Percentiles rank a stretch among this genome's conserved stretches.
Evolutionary conservation across 2,329 filamentous ascomycete species (phyloP).

Genomic region (Sporothrix pallida): DNA sequence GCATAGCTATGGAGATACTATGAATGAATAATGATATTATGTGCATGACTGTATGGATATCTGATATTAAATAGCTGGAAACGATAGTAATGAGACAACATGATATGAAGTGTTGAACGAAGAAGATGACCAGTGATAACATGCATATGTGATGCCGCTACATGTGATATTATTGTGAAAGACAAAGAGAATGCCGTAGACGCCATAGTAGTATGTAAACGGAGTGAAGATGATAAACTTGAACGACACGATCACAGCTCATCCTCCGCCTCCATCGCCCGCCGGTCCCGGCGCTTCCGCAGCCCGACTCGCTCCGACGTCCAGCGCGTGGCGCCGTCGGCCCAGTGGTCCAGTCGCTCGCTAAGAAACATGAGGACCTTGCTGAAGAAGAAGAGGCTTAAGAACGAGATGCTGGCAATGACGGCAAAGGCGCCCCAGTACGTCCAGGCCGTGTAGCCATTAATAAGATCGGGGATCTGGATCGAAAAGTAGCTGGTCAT

Average conservation of each 20-base stretch:
- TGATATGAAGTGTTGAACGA: neutral
- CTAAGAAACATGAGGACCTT: constrained; percentile 54
- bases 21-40: neutral
- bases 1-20: neutral
- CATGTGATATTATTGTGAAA: neutral
- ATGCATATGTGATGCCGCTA: neutral
- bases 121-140: neutral
- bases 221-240: no score
- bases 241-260: neutral
- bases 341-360: constrained; percentile 50
- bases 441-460: constrained; percentile 62
- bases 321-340: constrained; percentile 28
- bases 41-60: neutral
- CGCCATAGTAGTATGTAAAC: no score
- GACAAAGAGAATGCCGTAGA: no score
- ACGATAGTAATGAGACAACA: neutral
- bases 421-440: constrained; percentile 74
- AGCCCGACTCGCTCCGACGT: constrained; percentile 3
- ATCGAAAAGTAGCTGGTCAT: constrained; percentile 78
- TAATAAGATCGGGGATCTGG: constrained; percentile 63
- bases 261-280: constrained; percentile 25
- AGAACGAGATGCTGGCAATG: constrained; percentile 64
- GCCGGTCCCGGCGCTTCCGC: neutral
- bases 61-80: neutral
- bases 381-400: constrained; percentile 62